Evolutionary conservation across 2,329 filamentous ascomycete species (phyloP).

Genomic region (Epicoccum nigrum): DNA sequence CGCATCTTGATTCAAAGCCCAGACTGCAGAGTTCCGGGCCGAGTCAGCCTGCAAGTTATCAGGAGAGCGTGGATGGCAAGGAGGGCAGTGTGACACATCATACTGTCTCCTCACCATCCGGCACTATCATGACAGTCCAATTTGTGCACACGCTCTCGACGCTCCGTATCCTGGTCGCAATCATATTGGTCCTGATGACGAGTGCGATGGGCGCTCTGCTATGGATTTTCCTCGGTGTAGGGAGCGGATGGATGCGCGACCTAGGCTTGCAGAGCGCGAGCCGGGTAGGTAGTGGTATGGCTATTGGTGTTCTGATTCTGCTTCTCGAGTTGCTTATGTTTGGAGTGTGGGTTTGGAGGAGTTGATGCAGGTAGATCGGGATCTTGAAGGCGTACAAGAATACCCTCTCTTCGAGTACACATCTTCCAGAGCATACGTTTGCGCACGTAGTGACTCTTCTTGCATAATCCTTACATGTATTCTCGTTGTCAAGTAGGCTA

Average conservation of each 20-base stretch:
- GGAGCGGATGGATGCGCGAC: conserved; percentile 9
- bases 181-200: conserved; percentile 23
- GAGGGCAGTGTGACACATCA: conserved; percentile 11
- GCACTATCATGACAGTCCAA: conserved; percentile 30
- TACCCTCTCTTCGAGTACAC: conserved; percentile 2
- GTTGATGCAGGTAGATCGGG: conserved; percentile 1
- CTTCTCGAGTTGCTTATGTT: conserved; percentile 25
- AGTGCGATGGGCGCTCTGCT: conserved; percentile 25
- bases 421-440: neutral
- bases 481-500: too few relatives aligned
- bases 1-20: conserved; percentile 10
- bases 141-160: conserved; percentile 32
- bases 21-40: conserved; percentile 4
- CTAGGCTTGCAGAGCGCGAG: conserved; percentile 18
- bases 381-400: too few relatives aligned
- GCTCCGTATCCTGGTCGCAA: conserved; percentile 20
- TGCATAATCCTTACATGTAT: conserved; percentile 8
- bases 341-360: conserved; percentile 20
- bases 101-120: neutral
- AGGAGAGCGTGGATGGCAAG: conserved; percentile 8
- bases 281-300: conserved; percentile 27
- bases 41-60: neutral
- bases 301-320: conserved; percentile 26
- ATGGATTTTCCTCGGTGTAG: conserved; percentile 32
- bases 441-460: neutral